Evolutionary conservation across 495 filamentous ascomycete species (phyloP).

Genomic region (Eremomyces bilateralis): DNA sequence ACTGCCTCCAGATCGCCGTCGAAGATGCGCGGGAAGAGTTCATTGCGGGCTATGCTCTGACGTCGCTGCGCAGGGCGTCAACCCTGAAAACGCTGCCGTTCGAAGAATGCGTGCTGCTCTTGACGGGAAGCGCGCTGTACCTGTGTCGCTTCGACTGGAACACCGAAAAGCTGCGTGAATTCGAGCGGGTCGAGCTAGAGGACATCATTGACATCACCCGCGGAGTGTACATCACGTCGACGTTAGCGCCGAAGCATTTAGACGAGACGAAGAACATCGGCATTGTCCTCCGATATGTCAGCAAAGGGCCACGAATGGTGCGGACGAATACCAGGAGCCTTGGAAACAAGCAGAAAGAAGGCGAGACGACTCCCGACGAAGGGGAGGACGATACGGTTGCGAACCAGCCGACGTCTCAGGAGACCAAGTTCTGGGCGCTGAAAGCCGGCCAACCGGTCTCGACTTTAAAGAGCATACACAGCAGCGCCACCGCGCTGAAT

Average conservation of each 20-base stretch:
- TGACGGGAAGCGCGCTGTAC: slow-evolving; percentile 72
- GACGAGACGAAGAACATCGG: slow-evolving; percentile 68
- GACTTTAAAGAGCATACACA: no score
- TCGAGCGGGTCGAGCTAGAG: slow-evolving; percentile 60
- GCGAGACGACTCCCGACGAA: slow-evolving; percentile 4
- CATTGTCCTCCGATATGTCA: slow-evolving; percentile 53
- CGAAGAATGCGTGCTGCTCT: slow-evolving; percentile 63
- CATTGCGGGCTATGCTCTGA: slow-evolving; percentile 62
- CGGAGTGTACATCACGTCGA: slow-evolving; percentile 78
- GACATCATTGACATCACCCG: slow-evolving; percentile 46
- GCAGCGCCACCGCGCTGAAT: slow-evolving; percentile 26
- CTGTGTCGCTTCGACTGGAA: slow-evolving; percentile 81
- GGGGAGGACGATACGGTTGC: slow-evolving; percentile 14
- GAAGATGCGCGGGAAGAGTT: slow-evolving; percentile 67
- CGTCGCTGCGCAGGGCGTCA: slow-evolving; percentile 43
- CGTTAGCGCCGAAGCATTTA: slow-evolving; percentile 45
- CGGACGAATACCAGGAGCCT: slow-evolving; percentile 71
- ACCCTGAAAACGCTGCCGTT: slow-evolving; percentile 45
- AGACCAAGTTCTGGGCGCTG: slow-evolving; percentile 32
- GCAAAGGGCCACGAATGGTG: slow-evolving; percentile 34
- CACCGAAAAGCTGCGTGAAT: slow-evolving; percentile 73
- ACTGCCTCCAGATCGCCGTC: slow-evolving; percentile 60
- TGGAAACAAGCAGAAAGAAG: slow-evolving; percentile 28
- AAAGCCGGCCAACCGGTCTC: slow-evolving; percentile 40
- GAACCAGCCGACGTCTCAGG: slow-evolving; percentile 15